Percentiles rank a stretch among this genome's conserved stretches.
These are phyloP conservation scores for Venturia aucupariae DNA, from an alignment of 2,329 filamentous ascomycete species.

Conservation along the genomic window DNA sequence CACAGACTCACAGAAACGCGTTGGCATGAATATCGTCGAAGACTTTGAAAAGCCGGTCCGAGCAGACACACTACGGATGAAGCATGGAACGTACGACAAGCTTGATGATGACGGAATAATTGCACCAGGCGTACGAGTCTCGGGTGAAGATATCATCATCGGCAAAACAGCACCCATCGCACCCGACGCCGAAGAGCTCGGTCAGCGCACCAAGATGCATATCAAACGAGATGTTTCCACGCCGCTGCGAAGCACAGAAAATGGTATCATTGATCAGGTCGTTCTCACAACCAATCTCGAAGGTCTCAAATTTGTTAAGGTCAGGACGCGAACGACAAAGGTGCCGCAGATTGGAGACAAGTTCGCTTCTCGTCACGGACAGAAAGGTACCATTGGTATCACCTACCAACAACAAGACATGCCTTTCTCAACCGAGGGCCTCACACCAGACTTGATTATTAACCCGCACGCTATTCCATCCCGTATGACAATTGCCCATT, in stretches of 20 bases:
- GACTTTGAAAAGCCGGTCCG: slow-evolving; percentile 92
- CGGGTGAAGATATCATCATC: slow-evolving; percentile 97
- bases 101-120: slow-evolving; percentile 94
- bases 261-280: slow-evolving; percentile 90
- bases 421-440: slow-evolving; percentile 89
- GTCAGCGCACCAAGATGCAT: slow-evolving; percentile 81
- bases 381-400: slow-evolving; percentile 98
- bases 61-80: slow-evolving; percentile 78
- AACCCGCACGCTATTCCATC: slow-evolving; percentile 99
- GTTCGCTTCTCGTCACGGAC: slow-evolving; percentile 96
- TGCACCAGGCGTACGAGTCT: slow-evolving; percentile 85
- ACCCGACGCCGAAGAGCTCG: slow-evolving; percentile 85
- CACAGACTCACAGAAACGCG: slow-evolving; percentile 91
- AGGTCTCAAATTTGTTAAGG: slow-evolving; percentile 91
- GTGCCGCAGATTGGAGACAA: slow-evolving; percentile 98
- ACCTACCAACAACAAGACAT: slow-evolving; percentile 97
- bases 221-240: slow-evolving; percentile 94
- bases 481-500: slow-evolving; percentile 99
- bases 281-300: slow-evolving; percentile 91
- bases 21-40: slow-evolving; percentile 88
- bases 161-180: slow-evolving; percentile 96
- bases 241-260: slow-evolving; percentile 88
- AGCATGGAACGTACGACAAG: slow-evolving; percentile 95
- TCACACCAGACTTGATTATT: slow-evolving; percentile 94
- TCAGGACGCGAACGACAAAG: slow-evolving; percentile 94